These are phyloP conservation scores for Microbotryum scabiosae DNA, from an alignment of 1,284 basidiomycete species.

Conservation along the genomic window DNA sequence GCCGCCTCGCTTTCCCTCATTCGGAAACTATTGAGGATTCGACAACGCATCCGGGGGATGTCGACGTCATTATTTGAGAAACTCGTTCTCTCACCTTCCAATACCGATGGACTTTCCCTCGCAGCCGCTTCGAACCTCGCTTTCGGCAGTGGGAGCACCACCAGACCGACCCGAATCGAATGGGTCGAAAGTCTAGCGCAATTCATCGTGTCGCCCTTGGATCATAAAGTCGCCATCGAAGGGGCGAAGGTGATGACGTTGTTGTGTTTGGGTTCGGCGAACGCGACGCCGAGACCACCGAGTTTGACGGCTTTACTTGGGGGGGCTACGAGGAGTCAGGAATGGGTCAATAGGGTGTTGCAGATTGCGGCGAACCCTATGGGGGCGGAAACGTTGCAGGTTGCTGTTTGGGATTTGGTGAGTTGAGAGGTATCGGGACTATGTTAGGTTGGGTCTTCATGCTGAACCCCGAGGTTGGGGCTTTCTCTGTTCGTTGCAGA, in stretches of 20 bases:
- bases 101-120: not conserved
- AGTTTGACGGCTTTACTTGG: conserved; percentile 37
- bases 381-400: conserved; percentile 57
- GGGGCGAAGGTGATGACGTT: conserved; percentile 18
- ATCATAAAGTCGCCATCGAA: conserved; percentile 5
- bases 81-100: conserved; percentile 26
- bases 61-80: conserved; percentile 62
- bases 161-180: conserved; percentile 1
- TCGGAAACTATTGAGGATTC: conserved; percentile 55
- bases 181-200: conserved; percentile 14
- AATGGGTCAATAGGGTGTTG: conserved; percentile 29
- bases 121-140: not conserved
- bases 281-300: not conserved
- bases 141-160: not conserved
- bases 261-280: conserved; percentile 6
- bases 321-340: conserved; percentile 36
- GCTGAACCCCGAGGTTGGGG: too few relatives aligned
- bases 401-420: conserved; percentile 55
- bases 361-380: conserved; percentile 44
- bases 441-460: too few relatives aligned
- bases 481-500: conserved; percentile 46
- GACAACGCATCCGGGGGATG: conserved; percentile 46
- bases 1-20: conserved; percentile 57
- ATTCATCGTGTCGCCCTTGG: conserved; percentile 16
- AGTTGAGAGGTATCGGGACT: too few relatives aligned